Evolutionary conservation across 257 asterid genomes (phyloP).

Genomic region (Anisodus tanguticus): DNA sequence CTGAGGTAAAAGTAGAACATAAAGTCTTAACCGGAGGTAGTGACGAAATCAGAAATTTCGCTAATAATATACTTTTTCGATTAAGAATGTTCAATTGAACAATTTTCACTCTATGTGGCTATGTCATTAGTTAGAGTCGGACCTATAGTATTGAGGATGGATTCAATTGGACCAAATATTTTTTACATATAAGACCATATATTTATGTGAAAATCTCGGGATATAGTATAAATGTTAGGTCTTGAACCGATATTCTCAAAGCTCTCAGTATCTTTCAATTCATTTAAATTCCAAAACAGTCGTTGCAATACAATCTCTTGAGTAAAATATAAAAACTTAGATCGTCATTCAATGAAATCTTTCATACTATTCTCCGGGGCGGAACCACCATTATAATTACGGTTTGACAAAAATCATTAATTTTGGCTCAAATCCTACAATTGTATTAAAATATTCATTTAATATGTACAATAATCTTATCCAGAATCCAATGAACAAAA

Average conservation of each 20-base stretch:
- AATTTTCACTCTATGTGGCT: background rate
- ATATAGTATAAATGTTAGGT: background rate
- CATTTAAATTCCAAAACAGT: background rate
- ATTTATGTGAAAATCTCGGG: background rate
- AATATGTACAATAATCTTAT: background rate
- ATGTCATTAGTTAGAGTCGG: background rate
- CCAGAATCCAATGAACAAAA: background rate
- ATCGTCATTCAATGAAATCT: background rate
- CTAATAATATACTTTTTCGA: too few species aligned
- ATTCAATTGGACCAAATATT: background rate
- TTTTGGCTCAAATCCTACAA: background rate
- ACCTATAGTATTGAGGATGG: background rate
- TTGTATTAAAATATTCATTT: background rate
- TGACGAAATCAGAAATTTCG: background rate
- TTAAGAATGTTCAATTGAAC: background rate
- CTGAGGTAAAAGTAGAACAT: slow-evolving; percentile 33
- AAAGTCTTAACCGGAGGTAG: background rate
- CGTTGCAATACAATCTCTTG: too few species aligned
- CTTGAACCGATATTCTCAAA: background rate
- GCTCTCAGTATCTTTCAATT: background rate
- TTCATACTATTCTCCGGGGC: background rate
- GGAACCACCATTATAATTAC: background rate
- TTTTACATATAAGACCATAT: background rate
- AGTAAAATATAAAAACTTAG: background rate
- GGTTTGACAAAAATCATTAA: background rate